Evolutionary conservation across 306 rosid species (phyloP), one percentile per base, ranked within the genome.

Genomic region (Glycine latifolia): DNA sequence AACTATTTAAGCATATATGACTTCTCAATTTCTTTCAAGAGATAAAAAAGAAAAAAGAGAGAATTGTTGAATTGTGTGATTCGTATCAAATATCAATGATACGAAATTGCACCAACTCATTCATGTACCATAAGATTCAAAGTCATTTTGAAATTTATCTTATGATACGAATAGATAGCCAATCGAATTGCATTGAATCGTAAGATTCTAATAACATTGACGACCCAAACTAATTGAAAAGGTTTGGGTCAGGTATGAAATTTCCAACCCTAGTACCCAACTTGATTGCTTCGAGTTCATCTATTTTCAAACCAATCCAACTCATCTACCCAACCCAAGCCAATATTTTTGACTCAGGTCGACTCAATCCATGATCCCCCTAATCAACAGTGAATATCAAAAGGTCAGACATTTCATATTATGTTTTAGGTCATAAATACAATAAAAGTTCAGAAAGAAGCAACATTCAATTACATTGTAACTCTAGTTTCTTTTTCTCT

Each of bases 341-440:
- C 3, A 0, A 26, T 26, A 26, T 37, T 37, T 37, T 10, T 61
- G 31, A 61, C 43, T 10, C 3, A 2, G n/a, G 15, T 61, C 8
- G 10, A 11, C 8, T 10, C 43, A 61, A 4, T 26, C 43, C 43
- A 26, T 61, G 67, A 61, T 31, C 43, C 44, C 78, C 44, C 52
- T 26, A 26, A 67, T 31, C 16, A 77, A 72, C 53, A 17, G 48
- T 66, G 73, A 59, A 33, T 53, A 62, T 48, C 55, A 76, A 52
- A 76, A 52, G 39, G 76, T 80, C 2, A 17, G 37, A 67, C 39
- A 49, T 39, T 39, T 65, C 52, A n/a, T 71, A 17, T 5, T 39
- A 15, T 46, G 26, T 43, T 65, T 44, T 61, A 39, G 55, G 46
- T 66, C 73, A 72, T 58, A 85, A 71, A 72, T 67, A 69, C 71